These are phyloP conservation scores for Magnaporthiopsis poae DNA, from an alignment of 2,329 filamentous ascomycete genomes.

Conservation along the genomic window DNA sequence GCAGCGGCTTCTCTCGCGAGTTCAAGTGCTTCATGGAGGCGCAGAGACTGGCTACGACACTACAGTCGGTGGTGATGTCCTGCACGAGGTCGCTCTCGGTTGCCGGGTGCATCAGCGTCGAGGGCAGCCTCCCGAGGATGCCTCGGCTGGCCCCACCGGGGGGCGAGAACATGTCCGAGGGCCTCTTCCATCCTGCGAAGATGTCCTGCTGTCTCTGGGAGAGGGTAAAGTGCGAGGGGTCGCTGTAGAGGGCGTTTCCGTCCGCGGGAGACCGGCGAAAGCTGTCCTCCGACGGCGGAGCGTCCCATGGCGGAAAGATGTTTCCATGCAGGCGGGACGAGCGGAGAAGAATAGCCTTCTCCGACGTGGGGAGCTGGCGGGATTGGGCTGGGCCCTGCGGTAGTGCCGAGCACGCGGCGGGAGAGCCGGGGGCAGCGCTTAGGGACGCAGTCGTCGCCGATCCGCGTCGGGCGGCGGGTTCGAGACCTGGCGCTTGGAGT, in stretches of 20 bases:
- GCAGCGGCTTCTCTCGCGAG: constrained; percentile 58
- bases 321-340: constrained; percentile 73
- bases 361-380: constrained; percentile 54
- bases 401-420: constrained; percentile 12
- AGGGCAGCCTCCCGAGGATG: constrained; percentile 8
- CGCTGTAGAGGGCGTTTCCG: constrained; percentile 47
- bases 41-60: constrained; percentile 89
- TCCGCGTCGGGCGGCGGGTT: too few species aligned
- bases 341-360: constrained; percentile 67
- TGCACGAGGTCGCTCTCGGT: constrained; percentile 74
- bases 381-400: constrained; percentile 29
- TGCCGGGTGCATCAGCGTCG: constrained; percentile 26
- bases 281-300: constrained; percentile 46
- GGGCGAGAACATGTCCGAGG: constrained; percentile 53
- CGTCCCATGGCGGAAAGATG: constrained; percentile 77
- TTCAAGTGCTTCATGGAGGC: constrained; percentile 63
- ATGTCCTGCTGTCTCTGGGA: constrained; percentile 64
- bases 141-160: background rate
- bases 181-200: constrained; percentile 78
- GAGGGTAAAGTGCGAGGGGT: constrained; percentile 58
- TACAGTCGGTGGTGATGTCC: constrained; percentile 91
- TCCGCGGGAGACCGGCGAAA: constrained; percentile 48
- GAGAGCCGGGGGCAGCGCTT: background rate
- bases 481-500: background rate
- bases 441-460: background rate